These are phyloP conservation scores for Phytophthora crassamura DNA, from an alignment of 352 stramenopile species.

Conservation along the genomic window DNA sequence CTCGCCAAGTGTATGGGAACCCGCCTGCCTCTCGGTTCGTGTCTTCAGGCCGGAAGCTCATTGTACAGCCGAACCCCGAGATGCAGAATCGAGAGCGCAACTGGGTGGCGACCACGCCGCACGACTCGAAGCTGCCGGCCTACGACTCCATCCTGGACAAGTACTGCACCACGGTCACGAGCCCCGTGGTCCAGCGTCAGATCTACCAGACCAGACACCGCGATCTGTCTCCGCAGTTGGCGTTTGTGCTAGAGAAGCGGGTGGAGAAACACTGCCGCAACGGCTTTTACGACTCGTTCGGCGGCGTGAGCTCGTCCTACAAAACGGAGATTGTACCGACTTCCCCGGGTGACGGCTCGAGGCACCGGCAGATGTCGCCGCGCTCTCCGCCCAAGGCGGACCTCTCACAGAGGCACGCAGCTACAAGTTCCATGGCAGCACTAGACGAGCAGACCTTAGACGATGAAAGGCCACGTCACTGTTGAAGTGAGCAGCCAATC, in stretches of 20 bases:
- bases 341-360: conserved; percentile 6
- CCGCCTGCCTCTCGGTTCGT: conserved; percentile 6
- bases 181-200: conserved; percentile 70
- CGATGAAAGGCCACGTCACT: background rate
- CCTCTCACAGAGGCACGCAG: conserved; percentile 1
- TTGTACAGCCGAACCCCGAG: conserved; percentile 17
- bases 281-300: conserved; percentile 43
- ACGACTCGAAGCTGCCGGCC: conserved; percentile 57
- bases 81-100: conserved; percentile 54
- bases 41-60: conserved; percentile 18
- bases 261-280: conserved; percentile 63
- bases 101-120: conserved; percentile 58
- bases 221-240: conserved; percentile 75
- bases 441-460: too few species aligned
- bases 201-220: conserved; percentile 70
- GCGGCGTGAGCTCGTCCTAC: conserved; percentile 49
- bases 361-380: conserved; percentile 13
- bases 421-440: background rate
- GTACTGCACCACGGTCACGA: conserved; percentile 80
- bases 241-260: conserved; percentile 75
- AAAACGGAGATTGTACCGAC: conserved; percentile 43
- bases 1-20: conserved; percentile 24
- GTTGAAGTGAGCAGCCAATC: conserved; percentile 27
- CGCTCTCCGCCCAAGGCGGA: conserved; percentile 2
- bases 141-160: conserved; percentile 88